phyloP scores from a whole-genome alignment of 768 basidiomycete genomes.

The Stropharia rugosoannulata region DNA sequence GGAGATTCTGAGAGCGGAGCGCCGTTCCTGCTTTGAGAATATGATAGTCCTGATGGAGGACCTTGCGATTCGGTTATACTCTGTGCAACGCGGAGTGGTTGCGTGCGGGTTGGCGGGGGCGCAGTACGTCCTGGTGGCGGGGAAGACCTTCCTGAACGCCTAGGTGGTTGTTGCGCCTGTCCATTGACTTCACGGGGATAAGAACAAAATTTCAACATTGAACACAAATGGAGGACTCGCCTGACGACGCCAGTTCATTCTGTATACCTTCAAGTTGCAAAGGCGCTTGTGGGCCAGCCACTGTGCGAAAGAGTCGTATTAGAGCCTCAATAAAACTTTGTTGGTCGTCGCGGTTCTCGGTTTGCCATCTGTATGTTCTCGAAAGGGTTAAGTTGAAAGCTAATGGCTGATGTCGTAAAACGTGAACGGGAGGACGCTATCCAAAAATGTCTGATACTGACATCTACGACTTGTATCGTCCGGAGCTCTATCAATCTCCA shows the following conservation, averaged over 20 bases:
- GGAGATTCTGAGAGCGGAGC: constrained; percentile 22
- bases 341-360: constrained; percentile 76
- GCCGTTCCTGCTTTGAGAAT: constrained; percentile 13
- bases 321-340: constrained; percentile 64
- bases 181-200: neutral
- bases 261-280: constrained; percentile 61
- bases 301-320: constrained; percentile 57
- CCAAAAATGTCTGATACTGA: constrained; percentile 32
- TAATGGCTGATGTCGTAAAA: constrained; percentile 42
- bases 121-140: constrained; percentile 14
- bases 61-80: constrained; percentile 10
- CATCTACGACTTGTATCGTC: constrained; percentile 71
- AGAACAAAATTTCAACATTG: neutral
- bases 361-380: constrained; percentile 90
- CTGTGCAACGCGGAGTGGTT: constrained; percentile 14
- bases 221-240: neutral
- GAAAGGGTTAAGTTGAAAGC: constrained; percentile 82
- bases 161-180: constrained; percentile 8
- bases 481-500: constrained; percentile 87
- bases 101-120: constrained; percentile 4
- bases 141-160: constrained; percentile 14
- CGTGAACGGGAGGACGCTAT: neutral
- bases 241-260: constrained; percentile 27
- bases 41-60: constrained; percentile 14
- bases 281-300: constrained; percentile 40